These are phyloP conservation scores for Trypanosoma conorhini DNA, from an alignment of 208 protist genomes.

Conservation along the genomic window DNA sequence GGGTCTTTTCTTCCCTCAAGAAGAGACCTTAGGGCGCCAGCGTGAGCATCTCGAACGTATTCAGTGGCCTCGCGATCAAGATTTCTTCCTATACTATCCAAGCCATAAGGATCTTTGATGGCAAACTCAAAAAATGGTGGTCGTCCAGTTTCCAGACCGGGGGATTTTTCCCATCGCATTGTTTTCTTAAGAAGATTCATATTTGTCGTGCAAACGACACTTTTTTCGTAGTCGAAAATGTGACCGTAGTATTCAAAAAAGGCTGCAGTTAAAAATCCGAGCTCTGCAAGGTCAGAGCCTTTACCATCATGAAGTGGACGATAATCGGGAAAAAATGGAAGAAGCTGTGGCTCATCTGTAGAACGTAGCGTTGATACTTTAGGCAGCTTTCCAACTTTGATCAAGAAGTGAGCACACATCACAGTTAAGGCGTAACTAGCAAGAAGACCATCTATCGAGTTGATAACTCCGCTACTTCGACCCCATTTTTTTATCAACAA, in stretches of 20 bases:
- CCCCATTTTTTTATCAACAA: conserved; percentile 89
- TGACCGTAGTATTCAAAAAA: conserved; percentile 89
- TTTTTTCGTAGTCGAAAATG: conserved; percentile 76
- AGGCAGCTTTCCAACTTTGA: conserved; percentile 56
- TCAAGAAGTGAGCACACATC: conserved; percentile 85
- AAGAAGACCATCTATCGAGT: conserved; percentile 88
- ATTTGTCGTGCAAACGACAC: conserved; percentile 85
- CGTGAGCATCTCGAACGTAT: conserved; percentile 64
- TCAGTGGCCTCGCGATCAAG: conserved; percentile 56
- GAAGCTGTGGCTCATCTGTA: conserved; percentile 44
- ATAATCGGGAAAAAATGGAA: conserved; percentile 63
- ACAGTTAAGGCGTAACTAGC: conserved; percentile 88
- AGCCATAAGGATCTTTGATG: conserved; percentile 88
- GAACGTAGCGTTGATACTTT: conserved; percentile 44
- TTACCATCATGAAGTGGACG: conserved; percentile 34
- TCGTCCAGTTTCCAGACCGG: conserved; percentile 26
- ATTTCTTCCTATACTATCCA: conserved; percentile 89
- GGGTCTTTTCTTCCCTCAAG: conserved; percentile 57
- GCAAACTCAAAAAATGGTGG: conserved; percentile 89
- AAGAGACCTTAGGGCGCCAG: conserved; percentile 37
- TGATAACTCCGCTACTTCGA: conserved; percentile 69
- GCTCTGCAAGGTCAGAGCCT: conserved; percentile 45
- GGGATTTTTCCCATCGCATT: conserved; percentile 74
- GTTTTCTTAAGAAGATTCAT: conserved; percentile 63
- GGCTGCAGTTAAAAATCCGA: conserved; percentile 71